phyloP scores from a whole-genome alignment of 129 eudicot species.

The Lonicera japonica region DNA sequence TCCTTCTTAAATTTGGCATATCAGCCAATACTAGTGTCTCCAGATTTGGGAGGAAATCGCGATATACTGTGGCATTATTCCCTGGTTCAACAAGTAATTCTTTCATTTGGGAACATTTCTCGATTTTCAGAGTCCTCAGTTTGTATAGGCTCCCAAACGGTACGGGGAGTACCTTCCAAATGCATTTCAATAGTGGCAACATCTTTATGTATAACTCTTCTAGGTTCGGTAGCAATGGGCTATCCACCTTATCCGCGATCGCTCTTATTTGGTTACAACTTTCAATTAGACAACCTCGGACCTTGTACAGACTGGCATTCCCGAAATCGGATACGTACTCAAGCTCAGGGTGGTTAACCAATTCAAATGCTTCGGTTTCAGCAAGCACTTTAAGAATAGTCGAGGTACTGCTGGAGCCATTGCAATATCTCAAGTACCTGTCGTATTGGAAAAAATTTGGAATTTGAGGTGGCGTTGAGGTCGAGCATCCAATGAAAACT shows the following conservation, averaged over 20 bases:
- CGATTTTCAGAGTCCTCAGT: constrained; percentile 20
- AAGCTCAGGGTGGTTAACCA: constrained; percentile 19
- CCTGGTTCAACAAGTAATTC: constrained; percentile 3
- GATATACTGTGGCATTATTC: neutral
- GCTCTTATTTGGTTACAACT: constrained; percentile 16
- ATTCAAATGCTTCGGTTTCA: constrained; percentile 17
- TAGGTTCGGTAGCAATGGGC: constrained; percentile 11
- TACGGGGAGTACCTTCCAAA: constrained; percentile 18
- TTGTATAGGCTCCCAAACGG: constrained; percentile 7
- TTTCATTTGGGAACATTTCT: constrained; percentile 7
- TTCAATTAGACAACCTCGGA: constrained; percentile 17
- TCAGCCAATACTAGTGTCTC: constrained; percentile 16
- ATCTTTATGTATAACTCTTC: constrained; percentile 18
- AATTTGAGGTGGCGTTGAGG: constrained; percentile 20
- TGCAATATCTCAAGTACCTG: constrained; percentile 3
- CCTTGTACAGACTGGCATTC: constrained; percentile 4
- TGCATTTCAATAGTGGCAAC: constrained; percentile 13
- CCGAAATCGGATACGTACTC: constrained; percentile 15
- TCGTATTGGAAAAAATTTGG: constrained; percentile 9
- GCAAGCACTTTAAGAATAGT: constrained; percentile 9
- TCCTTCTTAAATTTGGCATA: constrained; percentile 13
- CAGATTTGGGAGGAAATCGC: constrained; percentile 16
- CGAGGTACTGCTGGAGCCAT: constrained; percentile 7
- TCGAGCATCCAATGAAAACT: constrained; percentile 12
- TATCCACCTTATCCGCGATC: constrained; percentile 5